These are phyloP conservation scores for Hypoxylon trugodes DNA, from an alignment of 495 filamentous ascomycete species.

Conservation along the genomic window DNA sequence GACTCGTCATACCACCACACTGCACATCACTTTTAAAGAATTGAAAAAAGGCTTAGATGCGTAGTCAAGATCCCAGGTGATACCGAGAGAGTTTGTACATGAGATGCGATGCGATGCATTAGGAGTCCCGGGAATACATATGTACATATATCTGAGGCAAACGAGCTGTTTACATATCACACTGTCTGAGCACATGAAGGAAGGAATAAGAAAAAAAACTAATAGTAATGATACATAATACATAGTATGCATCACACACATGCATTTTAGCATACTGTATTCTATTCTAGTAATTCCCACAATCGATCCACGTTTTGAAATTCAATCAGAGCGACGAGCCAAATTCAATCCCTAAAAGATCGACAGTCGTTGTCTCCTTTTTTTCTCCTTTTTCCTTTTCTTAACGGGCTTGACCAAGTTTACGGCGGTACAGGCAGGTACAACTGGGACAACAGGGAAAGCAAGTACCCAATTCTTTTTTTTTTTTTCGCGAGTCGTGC, in stretches of 20 bases:
- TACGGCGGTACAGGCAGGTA: slow-evolving; percentile 1
- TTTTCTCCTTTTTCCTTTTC: slow-evolving; percentile 21
- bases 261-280: slow-evolving; percentile 34
- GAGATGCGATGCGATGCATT: slow-evolving; percentile 28
- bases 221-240: no score
- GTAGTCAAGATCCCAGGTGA: slow-evolving; percentile 29
- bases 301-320: slow-evolving; percentile 36
- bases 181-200: slow-evolving; percentile 24
- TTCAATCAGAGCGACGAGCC: slow-evolving; percentile 29
- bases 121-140: slow-evolving; percentile 33
- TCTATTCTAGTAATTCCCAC: slow-evolving; percentile 27
- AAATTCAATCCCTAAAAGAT: slow-evolving; percentile 27
- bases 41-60: slow-evolving; percentile 35
- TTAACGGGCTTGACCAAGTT: no score
- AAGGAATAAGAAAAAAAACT: no score
- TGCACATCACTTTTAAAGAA: slow-evolving; percentile 35
- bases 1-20: slow-evolving; percentile 40
- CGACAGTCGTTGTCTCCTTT: slow-evolving; percentile 24
- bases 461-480: no score
- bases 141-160: no score
- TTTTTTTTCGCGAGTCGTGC: slow-evolving; percentile 14
- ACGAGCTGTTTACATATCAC: no score
- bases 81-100: slow-evolving; percentile 34
- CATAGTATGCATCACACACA: slow-evolving; percentile 13
- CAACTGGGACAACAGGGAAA: slow-evolving; percentile 15